Evolutionary conservation across 441 rosid species (phyloP).

Genomic region (Jatropha podagrica): DNA sequence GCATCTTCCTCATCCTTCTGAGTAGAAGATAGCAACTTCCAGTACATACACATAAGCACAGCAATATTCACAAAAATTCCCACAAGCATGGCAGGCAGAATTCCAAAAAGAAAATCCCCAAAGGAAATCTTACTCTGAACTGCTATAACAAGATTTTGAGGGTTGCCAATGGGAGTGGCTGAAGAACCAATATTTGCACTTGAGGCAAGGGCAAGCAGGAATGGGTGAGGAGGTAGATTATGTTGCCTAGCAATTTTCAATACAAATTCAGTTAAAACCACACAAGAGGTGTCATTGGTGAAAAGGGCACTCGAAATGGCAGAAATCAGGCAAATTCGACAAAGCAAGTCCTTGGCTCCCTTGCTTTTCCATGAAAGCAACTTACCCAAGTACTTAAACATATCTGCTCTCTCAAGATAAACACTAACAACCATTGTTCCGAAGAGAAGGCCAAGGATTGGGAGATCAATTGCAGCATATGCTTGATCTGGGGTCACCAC

Average conservation of each 20-base stretch:
- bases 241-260: conserved; percentile 70
- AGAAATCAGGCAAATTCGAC: conserved; percentile 64
- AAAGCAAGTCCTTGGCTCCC: conserved; percentile 72
- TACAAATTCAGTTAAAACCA: conserved; percentile 73
- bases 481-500: conserved; percentile 76
- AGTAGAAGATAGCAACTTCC: conserved; percentile 52
- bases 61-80: conserved; percentile 56
- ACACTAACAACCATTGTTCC: conserved; percentile 89
- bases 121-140: conserved; percentile 59
- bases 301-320: conserved; percentile 82
- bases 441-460: conserved; percentile 81
- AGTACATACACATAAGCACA: conserved; percentile 57
- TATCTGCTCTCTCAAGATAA: conserved; percentile 79
- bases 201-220: conserved; percentile 73
- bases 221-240: conserved; percentile 72
- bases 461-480: conserved; percentile 75
- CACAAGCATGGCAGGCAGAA: conserved; percentile 61
- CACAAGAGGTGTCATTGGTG: conserved; percentile 86
- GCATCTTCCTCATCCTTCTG: conserved; percentile 50
- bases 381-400: conserved; percentile 72
- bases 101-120: conserved; percentile 49
- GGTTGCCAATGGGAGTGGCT: conserved; percentile 86
- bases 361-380: conserved; percentile 66
- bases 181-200: conserved; percentile 86
- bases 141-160: conserved; percentile 83